Percentiles rank a stretch among this genome's conserved stretches.
Evolutionary conservation across 176 grass and related monocot species (phyloP).

Genomic region (Oryza rufipogon): DNA sequence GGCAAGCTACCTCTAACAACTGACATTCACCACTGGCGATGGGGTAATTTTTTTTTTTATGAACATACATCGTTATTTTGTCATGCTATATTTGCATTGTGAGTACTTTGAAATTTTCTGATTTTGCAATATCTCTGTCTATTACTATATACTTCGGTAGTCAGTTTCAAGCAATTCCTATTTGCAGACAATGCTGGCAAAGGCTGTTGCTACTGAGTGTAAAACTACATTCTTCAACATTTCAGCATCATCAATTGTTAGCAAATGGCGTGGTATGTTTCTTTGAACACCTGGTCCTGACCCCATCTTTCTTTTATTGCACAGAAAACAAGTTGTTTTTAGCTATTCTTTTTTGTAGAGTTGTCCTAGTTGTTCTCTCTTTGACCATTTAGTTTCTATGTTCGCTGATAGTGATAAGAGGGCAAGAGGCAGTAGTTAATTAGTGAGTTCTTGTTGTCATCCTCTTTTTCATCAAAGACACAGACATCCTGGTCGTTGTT

Average conservation of each 20-base stretch:
- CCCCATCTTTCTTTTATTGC: neutral
- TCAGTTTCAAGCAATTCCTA: conserved; percentile 13
- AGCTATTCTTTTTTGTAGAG: neutral
- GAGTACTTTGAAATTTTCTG: neutral
- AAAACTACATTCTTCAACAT: conserved; percentile 99
- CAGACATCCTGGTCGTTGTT: too few species aligned
- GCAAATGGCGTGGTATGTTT: conserved; percentile 86
- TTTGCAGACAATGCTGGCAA: conserved; percentile 93
- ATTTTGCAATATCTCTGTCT: neutral
- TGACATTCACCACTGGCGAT: neutral
- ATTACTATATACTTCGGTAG: neutral
- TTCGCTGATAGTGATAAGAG: neutral
- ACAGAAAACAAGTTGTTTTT: neutral
- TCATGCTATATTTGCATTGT: neutral
- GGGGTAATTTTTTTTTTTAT: neutral
- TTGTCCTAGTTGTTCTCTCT: neutral
- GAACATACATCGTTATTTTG: neutral
- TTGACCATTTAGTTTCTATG: neutral
- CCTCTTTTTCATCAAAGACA: too few species aligned
- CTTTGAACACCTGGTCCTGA: neutral
- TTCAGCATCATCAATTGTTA: conserved; percentile 97
- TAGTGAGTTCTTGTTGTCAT: neutral
- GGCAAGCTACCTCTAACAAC: neutral
- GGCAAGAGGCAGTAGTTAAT: neutral
- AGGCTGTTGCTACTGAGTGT: conserved; percentile 91